Base-by-base conservation (phyloP, 129 eudicot genomes). In the Solidago caesia region DNA sequence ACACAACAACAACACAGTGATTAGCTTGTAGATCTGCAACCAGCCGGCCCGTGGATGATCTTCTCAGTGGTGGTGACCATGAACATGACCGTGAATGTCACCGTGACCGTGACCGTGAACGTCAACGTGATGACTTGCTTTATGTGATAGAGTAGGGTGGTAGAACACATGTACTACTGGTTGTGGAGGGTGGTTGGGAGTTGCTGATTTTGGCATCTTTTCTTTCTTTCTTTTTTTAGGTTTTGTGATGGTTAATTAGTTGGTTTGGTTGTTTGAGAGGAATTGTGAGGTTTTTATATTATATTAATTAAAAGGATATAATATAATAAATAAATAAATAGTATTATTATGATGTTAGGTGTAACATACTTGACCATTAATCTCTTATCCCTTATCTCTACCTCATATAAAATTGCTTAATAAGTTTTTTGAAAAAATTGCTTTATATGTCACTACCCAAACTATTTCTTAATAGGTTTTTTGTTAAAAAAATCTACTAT, bases 81-180 rank as follows among this genome's bases (percentile, higher is more conserved):
- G 77, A 29, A 44, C 72, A 62, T 48, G 75, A 33, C 39, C 39
- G 1, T 33, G 39, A 33, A 33, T 33, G 39, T 33, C 39, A 33
- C 39, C 39, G 39, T 33, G 39, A 33, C 39, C 39, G 39, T 33
- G 39, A 33, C 39, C 39, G 3, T 33, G 39, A 33, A 33, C 39
- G 39, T 33, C 39, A 33, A 33, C 39, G 70, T 66, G 83, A 21
- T 77, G 77, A 15, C 70, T 73, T 43, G 80, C 76, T 44, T 68
- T 75, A 68, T 61, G 84, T 8, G 71, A 80, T 62, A 78, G 79
- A 44, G 82, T 78, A 43, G 78, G 78, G 58, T 79, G 68, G 70
- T 64, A 79, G 6, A 67, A 73, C 12, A 72, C 75, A 5, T 52
- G 83, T 33, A 33, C 39, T 33, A 33, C 39, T 33, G 39, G 39